Conservation (phyloP, 495 filamentous ascomycete genomes). For the Penicillium flavigenum region DNA sequence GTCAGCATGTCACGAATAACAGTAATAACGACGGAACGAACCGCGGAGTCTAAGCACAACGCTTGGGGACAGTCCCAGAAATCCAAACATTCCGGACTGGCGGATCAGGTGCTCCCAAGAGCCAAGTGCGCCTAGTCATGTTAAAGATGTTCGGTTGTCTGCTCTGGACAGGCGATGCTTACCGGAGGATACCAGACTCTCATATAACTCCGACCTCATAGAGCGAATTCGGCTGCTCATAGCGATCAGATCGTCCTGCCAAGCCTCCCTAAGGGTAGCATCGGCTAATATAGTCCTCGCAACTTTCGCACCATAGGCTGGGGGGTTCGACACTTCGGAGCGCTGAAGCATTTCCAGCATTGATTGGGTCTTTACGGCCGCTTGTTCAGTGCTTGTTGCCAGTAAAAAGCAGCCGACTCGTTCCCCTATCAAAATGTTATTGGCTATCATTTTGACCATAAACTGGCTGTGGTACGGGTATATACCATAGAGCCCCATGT, state of each 20-base stretch:
- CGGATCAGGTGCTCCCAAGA: conserved; percentile 37
- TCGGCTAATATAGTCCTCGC: conserved; percentile 33
- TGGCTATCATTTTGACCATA: not conserved
- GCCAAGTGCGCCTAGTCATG: conserved; percentile 27
- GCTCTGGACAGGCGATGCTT: conserved; percentile 1
- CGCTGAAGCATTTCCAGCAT: conserved; percentile 38
- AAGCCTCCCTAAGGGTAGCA: conserved; percentile 27
- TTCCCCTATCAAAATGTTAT: conserved; percentile 23
- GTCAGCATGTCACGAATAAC: not conserved
- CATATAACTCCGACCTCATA: conserved; percentile 34
- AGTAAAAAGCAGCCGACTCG: conserved; percentile 30
- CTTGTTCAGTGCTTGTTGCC: conserved; percentile 10
- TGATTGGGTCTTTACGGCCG: conserved; percentile 27
- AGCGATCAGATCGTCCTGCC: conserved; percentile 39
- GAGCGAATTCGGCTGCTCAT: conserved; percentile 41
- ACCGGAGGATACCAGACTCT: conserved; percentile 23
- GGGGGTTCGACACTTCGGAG: conserved; percentile 41
- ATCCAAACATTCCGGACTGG: conserved; percentile 47
- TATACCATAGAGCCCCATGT: conserved; percentile 49
- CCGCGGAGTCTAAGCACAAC: conserved; percentile 33
- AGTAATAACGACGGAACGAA: conserved; percentile 18
- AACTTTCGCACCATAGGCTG: conserved; percentile 42
- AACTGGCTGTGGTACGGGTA: conserved; percentile 2
- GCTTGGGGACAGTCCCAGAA: conserved; percentile 30
- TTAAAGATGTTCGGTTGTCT: not conserved